Evolutionary conservation across 2,329 filamentous ascomycete genomes (phyloP), one percentile per base, ranked within the genome.

Genomic region (Tricladium varicosporioides): DNA sequence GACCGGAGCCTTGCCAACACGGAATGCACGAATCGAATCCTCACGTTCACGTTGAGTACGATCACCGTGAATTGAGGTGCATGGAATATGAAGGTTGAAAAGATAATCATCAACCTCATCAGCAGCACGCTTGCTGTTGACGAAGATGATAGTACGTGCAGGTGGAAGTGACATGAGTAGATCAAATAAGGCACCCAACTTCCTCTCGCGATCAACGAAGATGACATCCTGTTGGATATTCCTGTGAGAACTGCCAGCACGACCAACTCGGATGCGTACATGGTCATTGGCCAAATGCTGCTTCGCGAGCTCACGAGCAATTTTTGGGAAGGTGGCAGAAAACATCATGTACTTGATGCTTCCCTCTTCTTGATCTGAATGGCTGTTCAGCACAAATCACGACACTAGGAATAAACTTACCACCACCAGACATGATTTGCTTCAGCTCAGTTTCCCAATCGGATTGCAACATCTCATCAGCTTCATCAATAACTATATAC

Each of bases 21-120:
- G 86, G 80, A 97, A 97, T 1, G 88, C 81, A 65, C 92, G 86
- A 85, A 97, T 82, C 1, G 93, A 88, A 69, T 96, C 92, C 72
- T 97, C 93, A 63, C 94, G 89, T 78, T 97, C 93, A 60, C 83
- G 82, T 74, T 97, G 94, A 42, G 89, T 95, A 19, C 93, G 89
- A 56, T 92, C 90, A 1, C 85, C 78, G 65, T 97, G 94, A 64
- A 97, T 95, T 0, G 92, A 96, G 0, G 91, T 95, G 51, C 86
- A 88, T 0, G 94, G 94, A 1, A 97, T 74, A 0, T 83, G 81
- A 58, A 83, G 78, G 70, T 96, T 93, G 78, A 84, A 97, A 0
- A 97, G 72, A 61, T 84, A 95, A 65, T 97, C 93, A 63, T 99
- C 94, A 0, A 97, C 73, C 53, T 89, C 84, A 67, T 99, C 94